A percentile compares a stretch with the other conserved stretches of the same genome.
Evolutionary conservation across 2,329 filamentous ascomycete genomes (phyloP).

Genomic region (Seiridium cupressi): DNA sequence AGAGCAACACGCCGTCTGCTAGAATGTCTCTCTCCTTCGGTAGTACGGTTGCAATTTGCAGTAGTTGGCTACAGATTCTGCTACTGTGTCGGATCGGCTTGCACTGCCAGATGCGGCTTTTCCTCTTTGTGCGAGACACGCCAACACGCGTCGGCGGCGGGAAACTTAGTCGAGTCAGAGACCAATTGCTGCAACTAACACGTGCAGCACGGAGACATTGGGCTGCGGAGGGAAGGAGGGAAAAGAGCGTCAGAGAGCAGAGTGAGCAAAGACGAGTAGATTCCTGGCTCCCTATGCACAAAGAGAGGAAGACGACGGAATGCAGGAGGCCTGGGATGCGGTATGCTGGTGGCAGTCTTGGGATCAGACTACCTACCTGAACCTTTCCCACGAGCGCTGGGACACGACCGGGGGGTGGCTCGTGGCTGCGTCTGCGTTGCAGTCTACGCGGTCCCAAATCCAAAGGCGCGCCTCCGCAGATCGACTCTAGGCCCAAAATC

Average conservation of each 20-base stretch:
- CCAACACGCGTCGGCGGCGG: constrained; percentile 7
- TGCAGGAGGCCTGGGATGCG: not conserved
- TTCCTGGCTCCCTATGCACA: not conserved
- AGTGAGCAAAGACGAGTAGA: not conserved
- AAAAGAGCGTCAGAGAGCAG: not conserved
- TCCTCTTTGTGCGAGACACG: constrained; percentile 10
- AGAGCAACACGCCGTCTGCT: not conserved
- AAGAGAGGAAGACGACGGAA: not conserved
- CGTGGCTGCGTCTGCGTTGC: not conserved
- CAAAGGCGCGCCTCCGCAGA: not conserved
- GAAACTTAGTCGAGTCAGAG: constrained; percentile 7
- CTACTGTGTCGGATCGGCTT: not conserved
- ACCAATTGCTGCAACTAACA: not conserved
- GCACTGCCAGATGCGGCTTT: constrained; percentile 8
- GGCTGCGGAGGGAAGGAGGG: not conserved
- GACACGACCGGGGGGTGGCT: not conserved
- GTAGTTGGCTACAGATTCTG: not conserved
- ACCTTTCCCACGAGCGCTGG: not conserved
- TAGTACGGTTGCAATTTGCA: not conserved
- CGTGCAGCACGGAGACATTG: constrained; percentile 1
- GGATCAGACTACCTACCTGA: not conserved
- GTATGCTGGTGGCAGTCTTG: not conserved
- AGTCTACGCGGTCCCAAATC: not conserved
- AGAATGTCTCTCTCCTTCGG: not conserved
- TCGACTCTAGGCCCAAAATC: not conserved